Conservation (phyloP, 73 alveolate species). For the Tetrahymena thermophila region DNA sequence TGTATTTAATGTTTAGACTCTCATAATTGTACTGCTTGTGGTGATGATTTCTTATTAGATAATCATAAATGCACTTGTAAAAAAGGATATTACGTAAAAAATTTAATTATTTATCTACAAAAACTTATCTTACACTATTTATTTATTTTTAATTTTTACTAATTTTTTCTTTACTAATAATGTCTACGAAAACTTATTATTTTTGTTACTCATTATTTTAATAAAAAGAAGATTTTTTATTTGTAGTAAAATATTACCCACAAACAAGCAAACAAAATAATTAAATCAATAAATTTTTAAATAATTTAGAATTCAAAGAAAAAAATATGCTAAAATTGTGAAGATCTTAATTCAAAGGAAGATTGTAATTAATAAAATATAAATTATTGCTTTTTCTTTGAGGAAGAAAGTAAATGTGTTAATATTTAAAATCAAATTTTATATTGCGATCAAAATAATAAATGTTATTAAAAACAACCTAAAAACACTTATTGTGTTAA, state of each 20-base stretch:
- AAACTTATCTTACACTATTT: neutral
- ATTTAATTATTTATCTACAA: neutral
- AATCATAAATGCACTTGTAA: neutral
- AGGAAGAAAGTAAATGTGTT: neutral
- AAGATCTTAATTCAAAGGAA: neutral
- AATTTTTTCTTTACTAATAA: no score
- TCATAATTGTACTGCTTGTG: neutral
- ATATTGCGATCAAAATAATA: neutral
- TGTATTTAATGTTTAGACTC: neutral
- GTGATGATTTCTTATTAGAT: neutral
- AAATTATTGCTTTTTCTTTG: neutral
- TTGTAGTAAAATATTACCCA: no score
- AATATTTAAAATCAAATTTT: neutral
- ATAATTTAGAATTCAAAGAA: no score
- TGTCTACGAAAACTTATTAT: no score
- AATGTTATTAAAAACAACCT: neutral
- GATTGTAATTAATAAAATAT: neutral
- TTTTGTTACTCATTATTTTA: no score
- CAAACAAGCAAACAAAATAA: no score
- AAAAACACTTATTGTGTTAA: neutral
- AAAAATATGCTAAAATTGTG: no score
- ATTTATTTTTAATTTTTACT: no score
- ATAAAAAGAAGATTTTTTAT: no score
- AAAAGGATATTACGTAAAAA: neutral
- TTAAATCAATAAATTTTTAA: no score